Base-by-base conservation (phyloP, 352 stramenopile species). In the Phytophthora podocarpi region DNA sequence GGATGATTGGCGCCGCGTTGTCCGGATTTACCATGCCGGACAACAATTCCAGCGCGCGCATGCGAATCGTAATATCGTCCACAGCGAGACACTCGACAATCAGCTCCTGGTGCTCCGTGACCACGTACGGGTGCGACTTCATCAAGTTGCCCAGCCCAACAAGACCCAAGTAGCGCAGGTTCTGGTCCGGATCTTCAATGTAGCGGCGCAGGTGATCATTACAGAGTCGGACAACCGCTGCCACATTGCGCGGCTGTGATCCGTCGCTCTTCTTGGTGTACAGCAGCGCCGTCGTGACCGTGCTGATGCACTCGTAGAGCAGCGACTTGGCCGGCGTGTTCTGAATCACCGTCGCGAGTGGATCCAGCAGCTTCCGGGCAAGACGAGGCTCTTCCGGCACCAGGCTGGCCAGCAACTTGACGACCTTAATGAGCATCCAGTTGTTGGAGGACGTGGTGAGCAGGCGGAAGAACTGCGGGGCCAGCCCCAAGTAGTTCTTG, bases 341-440 rank as follows among this genome's bases (percentile, higher is more conserved):
- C 64, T 98, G 85, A 20, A 99, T 98, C 34, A 99, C 98, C 1
- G 93, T 98, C 8, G 96, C 91, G 20, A 99, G 72, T 20, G 98
- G 98, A 47, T 99, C 97, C 30, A 99, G 77, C 27, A 99, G 67
- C 69, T 99, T 99, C 23, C 97, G 84, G 2, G 98, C 98, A 23
- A 99, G 79, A 13, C 98, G 85, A 13, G 98, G 98, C 76, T 99
- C 98, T 67, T 99, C 95, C 0, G 96, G 90, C 30, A 99, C 96
- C 12, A 99, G 77, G 24, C 91, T 97, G 23, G 95, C 95, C 59
- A 99, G 77, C 36, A 99, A 87, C 79, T 99, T 99, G 45, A 99
- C 97, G 7, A 99, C 97, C 78, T 99, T 99, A 82, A 99, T 99
- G 49, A 99, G 89, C 97, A 99, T 99, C 98, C 98, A 99, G 78